Conservation (phyloP, 257 asterid species). For the Verbascum thapsus region DNA sequence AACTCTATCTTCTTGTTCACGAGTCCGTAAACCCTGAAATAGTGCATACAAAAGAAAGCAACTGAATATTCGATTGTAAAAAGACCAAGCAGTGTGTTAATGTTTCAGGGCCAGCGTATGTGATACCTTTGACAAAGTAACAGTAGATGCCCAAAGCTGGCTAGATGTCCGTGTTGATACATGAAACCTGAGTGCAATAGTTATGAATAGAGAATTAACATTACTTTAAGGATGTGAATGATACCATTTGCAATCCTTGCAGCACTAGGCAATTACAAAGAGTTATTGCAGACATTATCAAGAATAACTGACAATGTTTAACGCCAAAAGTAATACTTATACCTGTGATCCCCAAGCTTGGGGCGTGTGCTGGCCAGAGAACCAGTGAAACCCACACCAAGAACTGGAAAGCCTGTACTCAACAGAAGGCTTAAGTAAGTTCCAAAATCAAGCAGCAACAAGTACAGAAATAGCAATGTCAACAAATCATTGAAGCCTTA, state of each 20-base stretch:
- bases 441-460: slow-evolving; percentile 8
- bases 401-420: slow-evolving; percentile 62
- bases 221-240: slow-evolving; percentile 8
- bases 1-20: slow-evolving; percentile 88
- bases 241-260: not conserved
- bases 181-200: slow-evolving; percentile 57
- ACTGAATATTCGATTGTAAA: slow-evolving; percentile 3
- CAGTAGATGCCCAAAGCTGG: slow-evolving; percentile 63
- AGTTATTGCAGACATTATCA: slow-evolving; percentile 13
- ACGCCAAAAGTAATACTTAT: slow-evolving; percentile 14
- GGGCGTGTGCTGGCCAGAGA: slow-evolving; percentile 74
- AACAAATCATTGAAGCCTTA: slow-evolving; percentile 9
- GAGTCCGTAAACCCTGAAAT: slow-evolving; percentile 80
- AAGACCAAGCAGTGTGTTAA: slow-evolving; percentile 24
- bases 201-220: not conserved
- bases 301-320: slow-evolving; percentile 9
- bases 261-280: slow-evolving; percentile 3
- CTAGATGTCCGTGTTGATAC: slow-evolving; percentile 85
- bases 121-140: slow-evolving; percentile 83
- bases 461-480: slow-evolving; percentile 8
- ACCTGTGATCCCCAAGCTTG: slow-evolving; percentile 94
- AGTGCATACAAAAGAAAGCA: slow-evolving; percentile 23
- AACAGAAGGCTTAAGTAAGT: slow-evolving; percentile 23
- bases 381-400: slow-evolving; percentile 93
- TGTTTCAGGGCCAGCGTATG: slow-evolving; percentile 14